phyloP scores from a whole-genome alignment of 257 asterid species.

The Solanum virginianum region DNA sequence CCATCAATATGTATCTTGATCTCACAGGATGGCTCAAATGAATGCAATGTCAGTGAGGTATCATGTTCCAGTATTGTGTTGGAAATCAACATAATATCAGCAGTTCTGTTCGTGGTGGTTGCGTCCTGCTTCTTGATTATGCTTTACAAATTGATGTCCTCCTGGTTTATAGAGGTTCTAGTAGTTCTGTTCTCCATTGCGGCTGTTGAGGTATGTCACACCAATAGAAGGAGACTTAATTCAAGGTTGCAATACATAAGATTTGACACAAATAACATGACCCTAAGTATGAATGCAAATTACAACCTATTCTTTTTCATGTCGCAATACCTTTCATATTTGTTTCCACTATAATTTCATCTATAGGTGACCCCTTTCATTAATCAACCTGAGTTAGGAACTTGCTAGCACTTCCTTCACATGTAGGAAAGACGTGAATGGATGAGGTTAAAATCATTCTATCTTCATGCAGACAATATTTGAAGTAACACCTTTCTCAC shows the following conservation, averaged over 20 bases:
- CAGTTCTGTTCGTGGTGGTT: conserved; percentile 62
- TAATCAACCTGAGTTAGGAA: not conserved
- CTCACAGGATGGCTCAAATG: conserved; percentile 80
- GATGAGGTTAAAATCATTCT: not conserved
- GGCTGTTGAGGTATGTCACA: conserved; percentile 72
- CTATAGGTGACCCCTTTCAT: not conserved
- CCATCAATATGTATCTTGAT: not conserved
- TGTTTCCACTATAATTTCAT: not conserved
- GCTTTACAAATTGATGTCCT: conserved; percentile 90
- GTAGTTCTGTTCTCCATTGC: conserved; percentile 92
- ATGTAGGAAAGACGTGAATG: not conserved
- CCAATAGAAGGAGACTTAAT: not conserved
- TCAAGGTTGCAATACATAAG: not conserved
- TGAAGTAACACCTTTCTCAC: conserved; percentile 9
- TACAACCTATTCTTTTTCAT: not conserved
- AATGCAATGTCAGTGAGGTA: conserved; percentile 25
- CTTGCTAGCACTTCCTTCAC: not conserved
- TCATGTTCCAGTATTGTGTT: conserved; percentile 44
- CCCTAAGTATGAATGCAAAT: not conserved
- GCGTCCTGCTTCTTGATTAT: conserved; percentile 88
- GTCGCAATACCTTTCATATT: not conserved
- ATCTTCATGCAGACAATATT: not conserved
- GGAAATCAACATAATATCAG: conserved; percentile 69
- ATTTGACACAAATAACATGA: not conserved
- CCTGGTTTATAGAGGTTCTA: conserved; percentile 73